Evolutionary conservation across 345 rosid species (phyloP).

Genomic region (Eucalyptus pauciflora): DNA sequence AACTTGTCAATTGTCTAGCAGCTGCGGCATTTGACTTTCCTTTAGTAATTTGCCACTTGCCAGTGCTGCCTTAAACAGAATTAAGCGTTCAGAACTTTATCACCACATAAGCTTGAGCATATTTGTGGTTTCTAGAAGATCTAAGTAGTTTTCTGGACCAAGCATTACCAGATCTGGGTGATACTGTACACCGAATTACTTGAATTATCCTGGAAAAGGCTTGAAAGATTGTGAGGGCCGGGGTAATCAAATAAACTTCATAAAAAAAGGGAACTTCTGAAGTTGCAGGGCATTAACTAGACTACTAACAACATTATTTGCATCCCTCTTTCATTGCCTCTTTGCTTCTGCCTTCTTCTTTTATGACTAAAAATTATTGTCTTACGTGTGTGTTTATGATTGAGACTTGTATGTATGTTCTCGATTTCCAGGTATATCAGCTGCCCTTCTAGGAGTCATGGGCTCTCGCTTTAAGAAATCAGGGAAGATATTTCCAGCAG

Average conservation of each 20-base stretch:
- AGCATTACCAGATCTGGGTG: neutral
- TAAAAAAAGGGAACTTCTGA: neutral
- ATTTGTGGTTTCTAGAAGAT: neutral
- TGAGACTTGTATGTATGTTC: neutral
- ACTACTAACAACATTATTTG: neutral
- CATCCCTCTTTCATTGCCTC: neutral
- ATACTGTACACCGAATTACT: neutral
- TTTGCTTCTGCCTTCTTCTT: neutral
- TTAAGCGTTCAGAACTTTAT: neutral
- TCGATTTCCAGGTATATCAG: conserved; percentile 46
- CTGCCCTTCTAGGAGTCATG: conserved; percentile 66
- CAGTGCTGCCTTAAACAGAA: neutral
- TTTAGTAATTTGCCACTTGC: neutral
- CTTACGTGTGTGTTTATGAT: neutral
- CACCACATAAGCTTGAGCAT: neutral
- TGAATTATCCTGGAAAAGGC: neutral
- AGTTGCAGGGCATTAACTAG: neutral
- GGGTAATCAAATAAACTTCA: neutral
- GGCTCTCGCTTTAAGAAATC: conserved; percentile 74
- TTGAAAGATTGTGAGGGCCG: neutral
- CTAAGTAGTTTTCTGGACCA: neutral
- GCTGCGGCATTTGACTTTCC: neutral
- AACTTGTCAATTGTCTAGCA: neutral
- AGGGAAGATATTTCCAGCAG: conserved; percentile 73
- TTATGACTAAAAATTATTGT: neutral